phyloP scores from a whole-genome alignment of 2,329 filamentous ascomycete species.

The Colletotrichum navitas region DNA sequence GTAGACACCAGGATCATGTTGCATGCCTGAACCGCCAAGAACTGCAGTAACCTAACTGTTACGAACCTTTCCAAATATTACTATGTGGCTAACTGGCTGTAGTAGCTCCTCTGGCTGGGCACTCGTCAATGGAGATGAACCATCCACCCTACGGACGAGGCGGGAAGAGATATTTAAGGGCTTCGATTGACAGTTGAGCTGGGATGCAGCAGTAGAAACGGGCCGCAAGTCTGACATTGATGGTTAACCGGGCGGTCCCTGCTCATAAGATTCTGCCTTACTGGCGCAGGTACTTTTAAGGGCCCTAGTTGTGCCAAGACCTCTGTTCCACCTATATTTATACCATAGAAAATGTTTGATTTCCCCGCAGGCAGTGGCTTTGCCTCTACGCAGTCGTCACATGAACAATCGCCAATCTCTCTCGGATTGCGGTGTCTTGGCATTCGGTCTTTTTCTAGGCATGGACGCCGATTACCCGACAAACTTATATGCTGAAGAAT shows the following conservation, averaged over 20 bases:
- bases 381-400: conserved; percentile 15
- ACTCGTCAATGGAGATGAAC: conserved; percentile 30
- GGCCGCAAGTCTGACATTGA: conserved; percentile 25
- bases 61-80: not conserved
- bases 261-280: conserved; percentile 20
- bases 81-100: not conserved
- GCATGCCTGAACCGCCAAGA: conserved; percentile 28
- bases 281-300: not conserved
- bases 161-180: conserved; percentile 1
- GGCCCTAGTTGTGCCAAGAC: conserved; percentile 25
- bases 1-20: conserved; percentile 5
- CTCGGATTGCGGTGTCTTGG: conserved; percentile 31
- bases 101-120: conserved; percentile 6
- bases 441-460: conserved; percentile 1
- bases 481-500: not conserved
- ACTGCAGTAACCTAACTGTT: conserved; percentile 8
- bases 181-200: not conserved
- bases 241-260: conserved; percentile 1
- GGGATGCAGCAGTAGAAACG: conserved; percentile 17
- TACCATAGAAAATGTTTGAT: conserved; percentile 10
- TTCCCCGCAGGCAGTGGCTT: conserved; percentile 25
- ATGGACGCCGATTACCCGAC: conserved; percentile 12
- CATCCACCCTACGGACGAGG: conserved; percentile 18
- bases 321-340: conserved; percentile 27
- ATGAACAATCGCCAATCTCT: conserved; percentile 4